A percentile compares a stretch with the other conserved stretches of the same genome.
These are phyloP conservation scores for Rosa lucieae DNA, from an alignment of 306 rosid genomes.

Conservation along the genomic window DNA sequence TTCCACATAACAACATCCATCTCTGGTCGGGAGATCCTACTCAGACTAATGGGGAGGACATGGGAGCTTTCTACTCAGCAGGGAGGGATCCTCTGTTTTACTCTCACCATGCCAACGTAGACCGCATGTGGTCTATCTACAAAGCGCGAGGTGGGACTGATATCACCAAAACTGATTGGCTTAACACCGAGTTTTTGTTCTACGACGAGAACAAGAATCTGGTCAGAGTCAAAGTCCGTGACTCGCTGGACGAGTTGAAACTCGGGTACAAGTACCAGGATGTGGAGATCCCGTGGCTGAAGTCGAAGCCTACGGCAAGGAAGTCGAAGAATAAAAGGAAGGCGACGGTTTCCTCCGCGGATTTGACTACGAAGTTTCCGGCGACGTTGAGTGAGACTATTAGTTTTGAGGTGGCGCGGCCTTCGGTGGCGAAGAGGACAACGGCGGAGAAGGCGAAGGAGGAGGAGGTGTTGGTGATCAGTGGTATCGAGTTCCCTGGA, in stretches of 20 bases:
- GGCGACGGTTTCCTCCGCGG: background rate
- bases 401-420: constrained; percentile 50
- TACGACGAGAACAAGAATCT: constrained; percentile 66
- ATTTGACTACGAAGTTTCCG: constrained; percentile 28
- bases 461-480: constrained; percentile 47
- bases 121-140: constrained; percentile 73
- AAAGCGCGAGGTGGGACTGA: constrained; percentile 52
- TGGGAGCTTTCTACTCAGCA: constrained; percentile 73
- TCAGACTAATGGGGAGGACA: constrained; percentile 50
- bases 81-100: constrained; percentile 72
- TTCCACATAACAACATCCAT: constrained; percentile 65
- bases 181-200: constrained; percentile 63
- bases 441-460: constrained; percentile 30
- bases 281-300: constrained; percentile 60
- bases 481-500: constrained; percentile 45
- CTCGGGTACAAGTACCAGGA: constrained; percentile 64
- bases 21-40: constrained; percentile 45
- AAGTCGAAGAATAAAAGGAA: constrained; percentile 9
- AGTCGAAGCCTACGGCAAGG: constrained; percentile 42
- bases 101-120: constrained; percentile 64
- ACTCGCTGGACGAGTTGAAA: constrained; percentile 48
- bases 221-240: constrained; percentile 61
- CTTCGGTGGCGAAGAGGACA: constrained; percentile 39
- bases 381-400: constrained; percentile 34
- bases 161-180: constrained; percentile 47